Evolutionary conservation across 441 rosid genomes (phyloP).

Genomic region (Isatis lusitanica): DNA sequence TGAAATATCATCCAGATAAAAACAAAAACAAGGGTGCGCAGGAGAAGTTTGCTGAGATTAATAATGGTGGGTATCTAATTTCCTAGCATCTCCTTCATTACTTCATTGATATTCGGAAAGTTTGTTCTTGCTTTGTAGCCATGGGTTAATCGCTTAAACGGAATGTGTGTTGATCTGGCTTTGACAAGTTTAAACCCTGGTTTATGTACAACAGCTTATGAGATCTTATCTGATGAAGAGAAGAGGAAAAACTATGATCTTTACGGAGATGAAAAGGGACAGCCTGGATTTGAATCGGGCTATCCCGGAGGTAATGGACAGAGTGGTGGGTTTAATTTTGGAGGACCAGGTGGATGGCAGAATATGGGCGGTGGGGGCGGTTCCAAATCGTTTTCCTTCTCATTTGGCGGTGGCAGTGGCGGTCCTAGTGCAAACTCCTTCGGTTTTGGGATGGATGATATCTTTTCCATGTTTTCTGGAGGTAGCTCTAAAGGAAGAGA

Average conservation of each 20-base stretch:
- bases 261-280: slow-evolving; percentile 87
- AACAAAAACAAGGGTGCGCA: slow-evolving; percentile 81
- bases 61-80: slow-evolving; percentile 58
- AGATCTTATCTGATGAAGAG: slow-evolving; percentile 84
- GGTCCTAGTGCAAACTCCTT: slow-evolving; percentile 53
- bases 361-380: slow-evolving; percentile 68
- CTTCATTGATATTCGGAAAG: no score
- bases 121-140: background rate
- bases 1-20: slow-evolving; percentile 89
- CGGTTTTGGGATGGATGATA: slow-evolving; percentile 68
- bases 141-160: background rate
- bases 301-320: slow-evolving; percentile 61
- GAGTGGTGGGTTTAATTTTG: slow-evolving; percentile 52
- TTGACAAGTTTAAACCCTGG: slow-evolving; percentile 1
- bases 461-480: slow-evolving; percentile 66
- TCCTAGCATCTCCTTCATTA: no score
- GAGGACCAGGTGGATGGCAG: slow-evolving; percentile 80
- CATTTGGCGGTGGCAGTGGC: slow-evolving; percentile 52
- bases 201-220: slow-evolving; percentile 69
- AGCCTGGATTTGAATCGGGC: slow-evolving; percentile 76
- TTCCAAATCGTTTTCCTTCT: slow-evolving; percentile 67
- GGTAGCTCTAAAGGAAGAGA: slow-evolving; percentile 39
- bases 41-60: slow-evolving; percentile 87
- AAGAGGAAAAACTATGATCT: slow-evolving; percentile 87
- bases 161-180: background rate